Evolutionary conservation across 1,139 yeast genomes (phyloP).

Genomic region (Cylindricascospora bacillispora): DNA sequence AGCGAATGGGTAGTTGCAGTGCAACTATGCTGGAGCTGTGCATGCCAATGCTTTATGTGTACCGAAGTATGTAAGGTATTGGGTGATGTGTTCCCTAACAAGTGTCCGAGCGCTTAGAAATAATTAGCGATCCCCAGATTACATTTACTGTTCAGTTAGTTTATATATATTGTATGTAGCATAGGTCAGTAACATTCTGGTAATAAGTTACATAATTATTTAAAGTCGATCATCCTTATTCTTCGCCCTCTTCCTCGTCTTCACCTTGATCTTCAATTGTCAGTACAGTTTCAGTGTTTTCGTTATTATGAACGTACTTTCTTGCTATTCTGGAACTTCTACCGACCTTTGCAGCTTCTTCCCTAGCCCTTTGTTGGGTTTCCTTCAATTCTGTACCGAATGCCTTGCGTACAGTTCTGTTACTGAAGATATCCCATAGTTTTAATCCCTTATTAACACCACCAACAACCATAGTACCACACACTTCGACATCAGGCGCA

Average conservation of each 20-base stretch:
- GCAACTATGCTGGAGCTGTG: too few species aligned
- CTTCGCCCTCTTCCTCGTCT: conserved; percentile 35
- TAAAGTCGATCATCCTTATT: conserved; percentile 11
- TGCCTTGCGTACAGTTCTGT: conserved; percentile 60
- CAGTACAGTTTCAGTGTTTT: conserved; percentile 41
- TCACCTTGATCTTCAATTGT: conserved; percentile 52
- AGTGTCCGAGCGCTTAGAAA: too few species aligned
- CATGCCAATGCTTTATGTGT: too few species aligned
- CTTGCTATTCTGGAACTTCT: conserved; percentile 63
- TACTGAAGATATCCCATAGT: conserved; percentile 86
- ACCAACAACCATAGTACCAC: conserved; percentile 75
- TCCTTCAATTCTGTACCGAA: conserved; percentile 46
- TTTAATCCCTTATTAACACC: conserved; percentile 79
- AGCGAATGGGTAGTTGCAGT: too few species aligned
- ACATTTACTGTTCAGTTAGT: too few species aligned
- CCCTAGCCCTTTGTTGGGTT: conserved; percentile 45
- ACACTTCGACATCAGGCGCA: conserved; percentile 79
- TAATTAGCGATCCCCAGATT: too few species aligned
- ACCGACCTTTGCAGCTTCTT: conserved; percentile 41
- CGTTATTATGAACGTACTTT: conserved; percentile 42
- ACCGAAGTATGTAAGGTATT: too few species aligned
- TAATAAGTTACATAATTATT: neutral
- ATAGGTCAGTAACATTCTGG: neutral
- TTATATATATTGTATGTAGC: too few species aligned
- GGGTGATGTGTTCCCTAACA: too few species aligned